Conservation (phyloP, 2,329 filamentous ascomycete species). For the Peltaster fructicola region DNA sequence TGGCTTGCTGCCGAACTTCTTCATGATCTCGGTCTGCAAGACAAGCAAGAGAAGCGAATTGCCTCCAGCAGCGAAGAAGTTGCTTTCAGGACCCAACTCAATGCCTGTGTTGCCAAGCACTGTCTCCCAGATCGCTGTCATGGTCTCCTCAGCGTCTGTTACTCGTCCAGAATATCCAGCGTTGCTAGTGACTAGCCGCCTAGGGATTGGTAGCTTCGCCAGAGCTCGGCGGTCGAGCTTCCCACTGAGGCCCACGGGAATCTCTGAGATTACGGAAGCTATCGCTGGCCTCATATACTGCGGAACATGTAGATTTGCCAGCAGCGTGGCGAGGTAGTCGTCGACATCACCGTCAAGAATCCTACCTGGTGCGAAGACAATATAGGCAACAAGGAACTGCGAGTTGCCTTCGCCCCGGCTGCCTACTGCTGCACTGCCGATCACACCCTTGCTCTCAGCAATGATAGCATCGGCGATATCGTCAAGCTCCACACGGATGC, state of each 20-base stretch:
- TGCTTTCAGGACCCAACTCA: constrained; percentile 8
- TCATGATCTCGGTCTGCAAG: constrained; percentile 20
- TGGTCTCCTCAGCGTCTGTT: no score
- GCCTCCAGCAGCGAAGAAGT: constrained; percentile 26
- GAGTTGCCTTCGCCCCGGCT: constrained; percentile 1
- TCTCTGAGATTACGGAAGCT: constrained; percentile 9
- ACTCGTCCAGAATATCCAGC: no score
- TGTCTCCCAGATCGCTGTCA: neutral
- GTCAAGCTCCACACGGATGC: constrained; percentile 43
- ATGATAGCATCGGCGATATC: constrained; percentile 25
- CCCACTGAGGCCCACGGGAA: constrained; percentile 13
- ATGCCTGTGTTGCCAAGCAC: constrained; percentile 1
- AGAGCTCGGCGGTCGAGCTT: constrained; percentile 16
- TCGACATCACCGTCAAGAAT: neutral
- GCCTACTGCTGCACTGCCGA: constrained; percentile 12
- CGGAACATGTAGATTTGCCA: constrained; percentile 14
- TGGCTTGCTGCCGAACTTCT: constrained; percentile 15
- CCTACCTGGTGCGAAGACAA: constrained; percentile 11
- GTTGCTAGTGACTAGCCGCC: no score
- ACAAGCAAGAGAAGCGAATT: constrained; percentile 23
- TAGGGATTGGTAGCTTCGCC: constrained; percentile 7
- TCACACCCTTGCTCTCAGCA: constrained; percentile 6
- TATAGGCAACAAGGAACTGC: constrained; percentile 18
- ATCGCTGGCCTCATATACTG: constrained; percentile 19
- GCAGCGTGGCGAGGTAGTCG: constrained; percentile 7